Evolutionary conservation across 202 grass and related monocot species (phyloP).

Genomic region (Saccharum hybrid): DNA sequence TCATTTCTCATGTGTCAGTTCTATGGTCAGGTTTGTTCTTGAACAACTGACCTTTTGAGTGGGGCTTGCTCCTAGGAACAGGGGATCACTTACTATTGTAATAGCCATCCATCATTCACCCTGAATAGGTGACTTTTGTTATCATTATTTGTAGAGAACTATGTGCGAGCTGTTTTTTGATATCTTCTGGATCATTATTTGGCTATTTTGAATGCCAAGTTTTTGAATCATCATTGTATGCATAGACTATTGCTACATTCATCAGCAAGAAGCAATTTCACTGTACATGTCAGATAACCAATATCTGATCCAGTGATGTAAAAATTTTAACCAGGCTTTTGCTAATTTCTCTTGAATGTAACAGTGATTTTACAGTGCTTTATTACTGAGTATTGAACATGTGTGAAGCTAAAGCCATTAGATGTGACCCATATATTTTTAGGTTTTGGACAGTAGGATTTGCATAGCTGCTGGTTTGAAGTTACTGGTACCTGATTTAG

Average conservation of each 20-base stretch:
- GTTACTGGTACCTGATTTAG: background rate
- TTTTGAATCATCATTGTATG: background rate
- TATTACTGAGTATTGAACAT: background rate
- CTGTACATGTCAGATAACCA: background rate
- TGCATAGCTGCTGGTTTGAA: background rate
- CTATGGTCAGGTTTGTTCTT: background rate
- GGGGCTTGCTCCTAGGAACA: background rate
- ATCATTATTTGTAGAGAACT: background rate
- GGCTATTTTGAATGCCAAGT: background rate
- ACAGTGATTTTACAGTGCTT: background rate
- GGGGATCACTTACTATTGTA: background rate
- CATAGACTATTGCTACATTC: background rate
- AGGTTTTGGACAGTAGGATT: background rate
- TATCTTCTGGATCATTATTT: background rate
- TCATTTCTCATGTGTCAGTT: constrained; percentile 6
- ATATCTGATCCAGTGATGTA: too few species aligned
- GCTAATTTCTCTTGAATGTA: background rate
- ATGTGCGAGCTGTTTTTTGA: background rate
- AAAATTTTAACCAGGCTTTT: background rate
- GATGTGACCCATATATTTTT: background rate
- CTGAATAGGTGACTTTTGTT: background rate
- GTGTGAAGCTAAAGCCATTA: background rate
- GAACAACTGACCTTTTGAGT: background rate
- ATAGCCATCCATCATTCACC: background rate
- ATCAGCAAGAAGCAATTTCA: background rate